Conservation (phyloP, 345 rosid species). For the Linum usitatissimum region DNA sequence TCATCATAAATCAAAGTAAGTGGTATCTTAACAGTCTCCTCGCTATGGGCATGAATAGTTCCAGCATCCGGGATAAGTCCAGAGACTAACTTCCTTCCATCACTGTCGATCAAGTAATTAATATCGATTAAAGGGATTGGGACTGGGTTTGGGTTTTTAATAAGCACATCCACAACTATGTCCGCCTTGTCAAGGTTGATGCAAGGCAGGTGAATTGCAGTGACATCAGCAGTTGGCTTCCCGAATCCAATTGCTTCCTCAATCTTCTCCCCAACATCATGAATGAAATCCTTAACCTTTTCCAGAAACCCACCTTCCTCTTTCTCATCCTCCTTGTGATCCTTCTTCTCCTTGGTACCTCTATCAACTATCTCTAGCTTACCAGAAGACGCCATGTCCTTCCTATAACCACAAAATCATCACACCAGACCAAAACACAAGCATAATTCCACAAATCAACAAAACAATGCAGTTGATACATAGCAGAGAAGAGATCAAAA, state of each 20-base stretch:
- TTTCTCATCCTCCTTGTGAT: slow-evolving; percentile 46
- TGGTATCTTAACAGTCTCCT: slow-evolving; percentile 90
- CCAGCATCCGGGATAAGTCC: slow-evolving; percentile 95
- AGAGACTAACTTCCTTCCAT: slow-evolving; percentile 76
- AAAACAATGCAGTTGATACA: background rate
- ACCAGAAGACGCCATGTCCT: slow-evolving; percentile 67
- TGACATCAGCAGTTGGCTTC: slow-evolving; percentile 88
- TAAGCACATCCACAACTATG: slow-evolving; percentile 67
- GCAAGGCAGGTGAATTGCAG: slow-evolving; percentile 60
- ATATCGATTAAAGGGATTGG: slow-evolving; percentile 87
- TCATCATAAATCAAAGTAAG: slow-evolving; percentile 70
- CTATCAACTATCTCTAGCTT: slow-evolving; percentile 48
- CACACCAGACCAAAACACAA: background rate
- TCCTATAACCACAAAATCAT: no score
- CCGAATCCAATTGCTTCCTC: slow-evolving; percentile 91
- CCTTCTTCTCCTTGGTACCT: no score
- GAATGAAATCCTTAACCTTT: slow-evolving; percentile 87
- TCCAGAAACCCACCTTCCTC: slow-evolving; percentile 69
- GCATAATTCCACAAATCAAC: background rate
- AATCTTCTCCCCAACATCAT: slow-evolving; percentile 88
- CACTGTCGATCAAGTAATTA: slow-evolving; percentile 74
- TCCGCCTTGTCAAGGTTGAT: slow-evolving; percentile 83
- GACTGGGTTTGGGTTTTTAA: slow-evolving; percentile 85
- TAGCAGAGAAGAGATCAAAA: no score
- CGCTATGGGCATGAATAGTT: slow-evolving; percentile 76